Base-by-base conservation (phyloP, 179 eudicot genomes). In the Camellia oleifera region DNA sequence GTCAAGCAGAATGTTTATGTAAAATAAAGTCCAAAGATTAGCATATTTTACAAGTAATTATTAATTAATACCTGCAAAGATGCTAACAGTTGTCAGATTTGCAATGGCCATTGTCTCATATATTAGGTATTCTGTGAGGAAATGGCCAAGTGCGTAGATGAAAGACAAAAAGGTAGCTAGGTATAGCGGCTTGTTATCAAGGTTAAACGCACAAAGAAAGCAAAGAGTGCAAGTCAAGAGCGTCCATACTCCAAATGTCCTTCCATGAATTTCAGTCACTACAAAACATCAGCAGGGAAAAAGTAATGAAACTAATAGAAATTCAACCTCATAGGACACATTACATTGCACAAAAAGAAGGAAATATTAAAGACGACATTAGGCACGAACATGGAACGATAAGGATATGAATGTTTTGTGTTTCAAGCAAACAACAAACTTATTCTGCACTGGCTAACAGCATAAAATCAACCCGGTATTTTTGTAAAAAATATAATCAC, bases 221-320 rank as follows among this genome's bases (percentile, higher is more conserved):
- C 99, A 96, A n/a, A 96, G 94, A 18, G 99, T 96, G 89, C 99
- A 94, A 72, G 99, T 96, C 86, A 95, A 83, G 69, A 95, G 94
- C 75, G 99, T 95, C 99, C 99, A 95, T 3, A 95, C 91, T 67
- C 99, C 99, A 84, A 95, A 95, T 74, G 99, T 95, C 81, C 99
- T 92, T 81, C 99, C 99, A 88, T 95, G 99, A 87, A 94, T 93
- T 86, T 94, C 99, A 85, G 89, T 90, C 98, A 95, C 98, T 95
- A 78, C 79, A 88, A 74, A 80, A 50, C 60, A 72, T 7, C 72
- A 78, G 60, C 53, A 52, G 4, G 63, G 69, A 52, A 44, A 57
- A 57, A 5, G 74, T 17, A 54, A 72, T 45, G 44, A 42, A 44
- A n/a, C 46, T 32, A 56, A 17, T 15, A 53, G 18, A 53, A 75